Evolutionary conservation across 768 basidiomycete genomes (phyloP).

Genomic region (Mycena floridula): DNA sequence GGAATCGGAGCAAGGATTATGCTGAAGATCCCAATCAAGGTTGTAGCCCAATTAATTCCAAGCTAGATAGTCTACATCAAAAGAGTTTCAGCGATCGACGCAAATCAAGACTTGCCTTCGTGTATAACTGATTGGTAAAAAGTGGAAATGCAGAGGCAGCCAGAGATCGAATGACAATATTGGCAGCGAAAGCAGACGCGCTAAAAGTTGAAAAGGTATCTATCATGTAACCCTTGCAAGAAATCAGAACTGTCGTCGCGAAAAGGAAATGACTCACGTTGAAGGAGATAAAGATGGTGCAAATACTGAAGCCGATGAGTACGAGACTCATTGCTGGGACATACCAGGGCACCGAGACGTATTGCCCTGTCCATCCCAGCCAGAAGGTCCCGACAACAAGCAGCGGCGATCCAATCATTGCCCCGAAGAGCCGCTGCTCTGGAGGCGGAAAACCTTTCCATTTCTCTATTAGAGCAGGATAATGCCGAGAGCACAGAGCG

Average conservation of each 20-base stretch:
- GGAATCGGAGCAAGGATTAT: constrained; percentile 58
- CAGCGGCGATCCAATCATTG: constrained; percentile 28
- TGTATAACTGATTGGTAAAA: constrained; percentile 63
- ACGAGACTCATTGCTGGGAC: constrained; percentile 27
- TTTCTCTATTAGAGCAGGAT: constrained; percentile 23
- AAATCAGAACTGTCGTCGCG: not conserved
- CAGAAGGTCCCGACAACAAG: constrained; percentile 31
- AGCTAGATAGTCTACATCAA: constrained; percentile 21
- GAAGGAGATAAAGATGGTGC: constrained; percentile 56
- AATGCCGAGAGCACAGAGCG: constrained; percentile 19
- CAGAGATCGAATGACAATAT: constrained; percentile 51
- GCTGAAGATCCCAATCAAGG: constrained; percentile 49
- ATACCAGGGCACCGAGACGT: constrained; percentile 29
- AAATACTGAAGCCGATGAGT: constrained; percentile 31
- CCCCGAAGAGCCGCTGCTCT: constrained; percentile 31
- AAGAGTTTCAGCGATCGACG: not conserved
- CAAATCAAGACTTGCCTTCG: constrained; percentile 26
- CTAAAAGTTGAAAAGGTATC: constrained; percentile 55
- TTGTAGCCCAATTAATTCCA: constrained; percentile 46
- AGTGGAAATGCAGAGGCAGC: constrained; percentile 58
- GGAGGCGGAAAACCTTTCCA: constrained; percentile 37
- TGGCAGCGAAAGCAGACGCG: constrained; percentile 60
- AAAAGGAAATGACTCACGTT: constrained; percentile 29
- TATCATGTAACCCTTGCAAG: constrained; percentile 44
- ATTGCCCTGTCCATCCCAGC: constrained; percentile 33